phyloP scores from a whole-genome alignment of 176 grass and related monocot species.

The Carex myosuroides region DNA sequence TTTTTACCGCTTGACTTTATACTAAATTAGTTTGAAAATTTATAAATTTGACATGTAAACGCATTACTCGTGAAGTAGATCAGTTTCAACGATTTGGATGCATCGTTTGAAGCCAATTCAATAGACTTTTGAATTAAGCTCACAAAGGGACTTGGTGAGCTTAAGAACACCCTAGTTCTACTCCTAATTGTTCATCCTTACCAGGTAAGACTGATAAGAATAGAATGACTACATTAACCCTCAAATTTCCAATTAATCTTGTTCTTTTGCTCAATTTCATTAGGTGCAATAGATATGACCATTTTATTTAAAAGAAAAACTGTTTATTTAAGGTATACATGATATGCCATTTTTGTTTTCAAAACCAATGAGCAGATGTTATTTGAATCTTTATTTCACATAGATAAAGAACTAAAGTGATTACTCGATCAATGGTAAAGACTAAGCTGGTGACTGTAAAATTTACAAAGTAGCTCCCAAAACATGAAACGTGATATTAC shows the following conservation, averaged over 20 bases:
- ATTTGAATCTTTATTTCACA: not conserved
- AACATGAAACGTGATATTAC: not conserved
- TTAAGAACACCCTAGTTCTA: no score
- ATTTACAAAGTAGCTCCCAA: not conserved
- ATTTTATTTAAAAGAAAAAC: not conserved
- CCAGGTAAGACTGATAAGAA: not conserved
- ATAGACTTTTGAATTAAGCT: no score
- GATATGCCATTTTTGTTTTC: not conserved
- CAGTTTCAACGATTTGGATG: no score
- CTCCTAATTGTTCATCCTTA: not conserved
- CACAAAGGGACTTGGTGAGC: no score
- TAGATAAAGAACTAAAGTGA: not conserved
- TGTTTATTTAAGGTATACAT: not conserved
- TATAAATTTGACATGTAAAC: no score
- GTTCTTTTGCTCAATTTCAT: not conserved
- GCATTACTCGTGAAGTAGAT: no score
- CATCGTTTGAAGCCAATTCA: no score
- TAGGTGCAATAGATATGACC: not conserved
- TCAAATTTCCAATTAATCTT: not conserved
- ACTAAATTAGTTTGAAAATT: no score
- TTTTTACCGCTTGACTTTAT: no score
- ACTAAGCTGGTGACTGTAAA: not conserved
- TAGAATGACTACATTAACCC: not conserved
- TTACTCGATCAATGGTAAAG: not conserved
- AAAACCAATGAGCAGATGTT: not conserved